These are phyloP conservation scores for Phytophthora pseudosyringae DNA, from an alignment of 352 stramenopile genomes.

Conservation along the genomic window DNA sequence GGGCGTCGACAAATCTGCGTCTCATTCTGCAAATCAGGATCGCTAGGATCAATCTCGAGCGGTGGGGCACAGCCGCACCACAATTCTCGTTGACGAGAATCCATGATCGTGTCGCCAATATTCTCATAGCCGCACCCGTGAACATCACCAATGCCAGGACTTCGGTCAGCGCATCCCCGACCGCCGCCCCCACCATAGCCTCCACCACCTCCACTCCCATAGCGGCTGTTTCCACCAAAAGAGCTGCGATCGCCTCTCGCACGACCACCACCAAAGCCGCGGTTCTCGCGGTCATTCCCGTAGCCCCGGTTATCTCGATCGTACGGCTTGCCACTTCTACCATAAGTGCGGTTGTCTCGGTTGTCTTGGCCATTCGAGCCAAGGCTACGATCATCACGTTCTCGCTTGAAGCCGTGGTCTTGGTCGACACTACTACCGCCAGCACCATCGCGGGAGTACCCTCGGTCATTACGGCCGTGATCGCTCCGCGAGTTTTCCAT, in stretches of 20 bases:
- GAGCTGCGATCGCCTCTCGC: not conserved
- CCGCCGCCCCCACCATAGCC: conserved; percentile 8
- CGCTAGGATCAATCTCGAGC: conserved; percentile 28
- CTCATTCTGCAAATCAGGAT: conserved; percentile 36
- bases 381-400: no score
- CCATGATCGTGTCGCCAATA: conserved; percentile 50
- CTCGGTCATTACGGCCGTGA: not conserved
- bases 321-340: not conserved
- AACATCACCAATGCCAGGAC: conserved; percentile 13
- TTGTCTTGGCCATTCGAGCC: not conserved
- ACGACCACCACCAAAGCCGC: not conserved
- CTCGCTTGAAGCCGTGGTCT: no score
- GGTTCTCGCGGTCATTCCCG: not conserved
- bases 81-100: conserved; percentile 48
- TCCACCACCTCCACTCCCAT: not conserved
- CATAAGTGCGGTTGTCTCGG: conserved; percentile 1
- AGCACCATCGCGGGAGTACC: no score
- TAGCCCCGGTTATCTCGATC: not conserved
- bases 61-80: conserved; percentile 40
- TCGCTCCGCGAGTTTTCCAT: conserved; percentile 3
- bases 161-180: not conserved
- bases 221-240: not conserved
- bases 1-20: conserved; percentile 50
- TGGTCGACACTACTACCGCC: no score
- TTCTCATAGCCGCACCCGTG: conserved; percentile 54